Evolutionary conservation across 352 stramenopile genomes (phyloP), one percentile per base, ranked within the genome.

Genomic region (Globisporangium yorkense): DNA sequence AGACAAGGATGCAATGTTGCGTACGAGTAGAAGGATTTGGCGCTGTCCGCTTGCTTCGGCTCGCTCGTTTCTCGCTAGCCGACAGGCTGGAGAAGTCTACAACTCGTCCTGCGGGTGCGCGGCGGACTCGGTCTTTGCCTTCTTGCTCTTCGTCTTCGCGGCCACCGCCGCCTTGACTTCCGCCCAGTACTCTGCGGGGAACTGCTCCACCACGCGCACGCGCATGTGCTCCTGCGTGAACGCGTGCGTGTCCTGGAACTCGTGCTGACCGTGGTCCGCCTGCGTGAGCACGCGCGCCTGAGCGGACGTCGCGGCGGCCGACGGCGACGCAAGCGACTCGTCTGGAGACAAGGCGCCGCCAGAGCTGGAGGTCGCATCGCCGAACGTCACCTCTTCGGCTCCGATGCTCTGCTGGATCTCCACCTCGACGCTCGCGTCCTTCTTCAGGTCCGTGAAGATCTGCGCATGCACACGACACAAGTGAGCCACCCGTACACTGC

Each of bases 201-300:
- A 91, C 56, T 83, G 75, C 2, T 75, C 70, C n/a, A 86, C 62
- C 18, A 89, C 77, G 21, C 76, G 78, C 21, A 67, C 54, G 29
- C 77, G 75, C 80, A 88, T 90, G 62, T 87, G 71, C n/a, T 56
- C 37, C 46, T 90, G 71, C 21, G 78, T 88, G 48, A 75, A 70
- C 45, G 67, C 43, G 56, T 90, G 77, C 44, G 75, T 84, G 20
- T 66, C 66, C 40, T 59, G 57, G 35, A 87, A 84, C 40, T 78
- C 70, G 51, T 79, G 53, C 37, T 87, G 68, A 0, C 78, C 80
- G 49, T 88, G 67, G 31, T 87, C 67, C 13, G 62, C 66, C 45
- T 78, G 61, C 2, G 78, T 90, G 16, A 90, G 50, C 33, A 90
- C 66, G 33, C 75, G 72, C 20, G 64, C 66, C 6, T 54, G 63